Base-by-base conservation (phyloP, 2,329 filamentous ascomycete species). In the Fusarium fujikuroi region DNA sequence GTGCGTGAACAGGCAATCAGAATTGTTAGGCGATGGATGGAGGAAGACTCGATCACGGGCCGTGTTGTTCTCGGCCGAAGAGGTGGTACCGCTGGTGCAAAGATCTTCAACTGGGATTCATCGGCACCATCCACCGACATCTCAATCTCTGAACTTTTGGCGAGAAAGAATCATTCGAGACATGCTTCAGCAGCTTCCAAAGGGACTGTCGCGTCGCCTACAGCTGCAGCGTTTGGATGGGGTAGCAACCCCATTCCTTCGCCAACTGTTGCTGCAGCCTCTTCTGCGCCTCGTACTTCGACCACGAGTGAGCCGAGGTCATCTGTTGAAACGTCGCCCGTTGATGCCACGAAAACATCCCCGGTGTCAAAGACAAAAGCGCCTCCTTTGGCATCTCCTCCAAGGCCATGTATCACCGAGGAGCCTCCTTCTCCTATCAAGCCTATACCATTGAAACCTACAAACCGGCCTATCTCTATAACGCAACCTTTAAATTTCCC, bases 21-120 rank as follows among this genome's bases (percentile, higher is more conserved):
- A 63, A 89, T 89, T 44, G 90, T 92, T 23, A 85, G 87, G 32
- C 85, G 89, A 32, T 92, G 91, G 91, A 90, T 92, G 85, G 88
- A 91, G 73, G 88, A 92, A 74, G 90, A 90, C 73, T 88, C 88
- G 0, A 87, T 89, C 34, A 83, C 87, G 5, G 88, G 89, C 3
- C 85, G 86, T n/a, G 78, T 80, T 11, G 78, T 81, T 30, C 76
- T 82, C 7, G 82, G 83, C 2, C 80, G 83, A 52, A 80, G 84
- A 21, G 76, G 77, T 1, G 81, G 80, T 3, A 79, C 79, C 23
- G 83, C 84, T 23, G 86, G 85, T 43, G 84, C 83, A 10, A 85
- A 84, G 64, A 84, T 88, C 72, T 92, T 92, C 79, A 88, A 90
- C 36, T 92, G 90, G 90, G 87, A 91, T 71, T 86, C 86, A 19